Evolutionary conservation across 2,329 filamentous ascomycete species (phyloP).

Genomic region (Ophiostoma triangulosporum): DNA sequence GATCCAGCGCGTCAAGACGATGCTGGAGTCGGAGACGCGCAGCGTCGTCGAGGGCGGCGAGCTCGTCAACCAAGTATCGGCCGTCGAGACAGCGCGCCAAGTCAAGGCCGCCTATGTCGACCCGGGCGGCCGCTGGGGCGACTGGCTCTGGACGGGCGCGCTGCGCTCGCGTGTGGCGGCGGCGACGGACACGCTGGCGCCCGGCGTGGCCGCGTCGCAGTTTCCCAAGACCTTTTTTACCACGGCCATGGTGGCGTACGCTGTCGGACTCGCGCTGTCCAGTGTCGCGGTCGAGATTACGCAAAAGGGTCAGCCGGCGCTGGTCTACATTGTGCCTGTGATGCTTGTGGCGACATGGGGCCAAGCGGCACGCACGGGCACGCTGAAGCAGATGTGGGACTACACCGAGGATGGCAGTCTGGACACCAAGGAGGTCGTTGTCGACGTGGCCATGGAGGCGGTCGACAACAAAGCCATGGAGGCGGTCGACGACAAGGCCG

Average conservation of each 20-base stretch:
- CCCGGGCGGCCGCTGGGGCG: slow-evolving; percentile 65
- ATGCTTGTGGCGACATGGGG: slow-evolving; percentile 64
- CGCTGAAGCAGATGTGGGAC: slow-evolving; percentile 61
- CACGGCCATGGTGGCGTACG: slow-evolving; percentile 63
- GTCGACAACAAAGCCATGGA: slow-evolving; percentile 21
- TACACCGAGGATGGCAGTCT: slow-evolving; percentile 62
- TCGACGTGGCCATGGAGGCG: slow-evolving; percentile 38
- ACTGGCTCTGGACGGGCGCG: slow-evolving; percentile 60
- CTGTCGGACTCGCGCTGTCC: slow-evolving; percentile 63
- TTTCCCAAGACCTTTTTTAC: slow-evolving; percentile 84
- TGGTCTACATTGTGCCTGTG: slow-evolving; percentile 83
- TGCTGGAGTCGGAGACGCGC: slow-evolving; percentile 21
- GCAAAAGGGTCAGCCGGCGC: slow-evolving; percentile 73
- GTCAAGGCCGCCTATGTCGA: slow-evolving; percentile 40
- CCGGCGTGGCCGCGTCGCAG: slow-evolving; percentile 26
- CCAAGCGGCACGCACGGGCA: slow-evolving; percentile 55
- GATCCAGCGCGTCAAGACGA: slow-evolving; percentile 33
- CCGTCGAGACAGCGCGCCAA: slow-evolving; percentile 24
- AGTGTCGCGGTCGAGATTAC: slow-evolving; percentile 64
- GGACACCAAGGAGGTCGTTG: slow-evolving; percentile 40
- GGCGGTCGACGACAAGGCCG: slow-evolving; percentile 1
- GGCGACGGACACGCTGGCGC: slow-evolving; percentile 16
- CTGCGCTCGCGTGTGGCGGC: slow-evolving; percentile 3
- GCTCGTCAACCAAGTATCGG: slow-evolving; percentile 22
- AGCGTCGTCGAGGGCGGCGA: slow-evolving; percentile 20